Base-by-base conservation (phyloP, 2,329 filamentous ascomycete species). In the Hypoxylon sp. region DNA sequence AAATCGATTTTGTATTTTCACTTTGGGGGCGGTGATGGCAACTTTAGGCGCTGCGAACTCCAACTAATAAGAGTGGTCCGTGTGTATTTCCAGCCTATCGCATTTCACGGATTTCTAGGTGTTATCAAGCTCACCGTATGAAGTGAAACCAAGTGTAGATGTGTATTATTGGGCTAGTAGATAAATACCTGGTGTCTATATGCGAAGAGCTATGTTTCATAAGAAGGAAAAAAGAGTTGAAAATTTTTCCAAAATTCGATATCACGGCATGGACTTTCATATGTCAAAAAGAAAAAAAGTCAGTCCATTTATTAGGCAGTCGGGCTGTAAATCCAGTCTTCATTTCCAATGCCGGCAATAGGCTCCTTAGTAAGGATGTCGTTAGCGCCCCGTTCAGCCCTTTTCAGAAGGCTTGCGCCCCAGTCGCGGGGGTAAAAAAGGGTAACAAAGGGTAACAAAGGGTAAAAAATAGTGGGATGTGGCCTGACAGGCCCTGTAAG, bases 401-500 rank as follows among this genome's bases (percentile, higher is more conserved):
- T 70, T 63, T 68, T 49, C 54, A 61, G 58, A 65, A 68, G 68
- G 61, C 68, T 70, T 35, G 61, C 54, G 49, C 55, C 60, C 58
- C 50, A 54, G 51, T 58, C 53, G 40, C 55, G 61, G 59, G 48
- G 51, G 54, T 44, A 54, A 62, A 66, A 27, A 27, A 27, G 25
- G 25, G 25, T 27, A 27, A 27, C 25, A 27, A 27, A 27, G 48
- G 51, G 54, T 44, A 57, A 62, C 25, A 27, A 27, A 27, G 48
- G 51, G 54, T 44, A 57, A 62, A 66, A 69, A 73, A 73, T 57
- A 73, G 72, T 73, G 72, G 72, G 59, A 50, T 66, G 68, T 73
- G 72, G 72, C 68, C 65, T 73, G 72, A 73, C 67, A 64, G 17
- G 42, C 64, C 68, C 68, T 67, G 71, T 70, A 70, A 72, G 66